Conservation (phyloP, 83 land plant genomes). For the Picea abies region DNA sequence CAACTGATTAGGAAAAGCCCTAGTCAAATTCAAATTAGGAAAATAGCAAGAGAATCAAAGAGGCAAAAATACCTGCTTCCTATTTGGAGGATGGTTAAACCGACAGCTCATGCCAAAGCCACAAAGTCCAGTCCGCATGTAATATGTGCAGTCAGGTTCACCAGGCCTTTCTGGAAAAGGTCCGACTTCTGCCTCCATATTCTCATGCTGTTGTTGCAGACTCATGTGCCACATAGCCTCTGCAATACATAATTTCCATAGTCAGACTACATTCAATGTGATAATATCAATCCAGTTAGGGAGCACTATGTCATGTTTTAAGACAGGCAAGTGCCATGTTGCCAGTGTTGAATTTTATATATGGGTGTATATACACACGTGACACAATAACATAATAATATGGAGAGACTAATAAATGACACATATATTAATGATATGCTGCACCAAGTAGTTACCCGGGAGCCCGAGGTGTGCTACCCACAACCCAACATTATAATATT, state of each 20-base stretch:
- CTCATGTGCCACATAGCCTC: slow-evolving; percentile 72
- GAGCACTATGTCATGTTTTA: not conserved
- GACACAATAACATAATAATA: too few relatives aligned
- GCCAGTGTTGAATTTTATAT: not conserved
- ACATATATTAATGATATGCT: too few relatives aligned
- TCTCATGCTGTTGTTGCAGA: slow-evolving; percentile 31
- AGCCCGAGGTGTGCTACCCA: too few relatives aligned
- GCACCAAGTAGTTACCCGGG: too few relatives aligned
- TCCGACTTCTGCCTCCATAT: slow-evolving; percentile 52
- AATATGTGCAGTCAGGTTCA: slow-evolving; percentile 78
- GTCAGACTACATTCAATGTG: not conserved
- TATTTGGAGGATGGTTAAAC: slow-evolving; percentile 78
- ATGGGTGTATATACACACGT: not conserved
- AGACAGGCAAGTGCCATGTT: not conserved
- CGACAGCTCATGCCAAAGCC: slow-evolving; percentile 74
- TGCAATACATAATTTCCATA: slow-evolving; percentile 23
- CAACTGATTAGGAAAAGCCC: not conserved
- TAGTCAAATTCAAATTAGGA: not conserved
- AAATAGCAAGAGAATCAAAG: not conserved
- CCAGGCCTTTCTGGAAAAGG: slow-evolving; percentile 82
- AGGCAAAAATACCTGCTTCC: slow-evolving; percentile 33
- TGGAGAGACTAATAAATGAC: too few relatives aligned
- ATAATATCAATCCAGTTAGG: not conserved
- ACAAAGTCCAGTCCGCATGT: slow-evolving; percentile 77
- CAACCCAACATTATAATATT: too few relatives aligned